Percentiles rank a stretch among this genome's conserved stretches.
Conservation (phyloP, 2,329 filamentous ascomycete species). For the Juglanconis sp. region DNA sequence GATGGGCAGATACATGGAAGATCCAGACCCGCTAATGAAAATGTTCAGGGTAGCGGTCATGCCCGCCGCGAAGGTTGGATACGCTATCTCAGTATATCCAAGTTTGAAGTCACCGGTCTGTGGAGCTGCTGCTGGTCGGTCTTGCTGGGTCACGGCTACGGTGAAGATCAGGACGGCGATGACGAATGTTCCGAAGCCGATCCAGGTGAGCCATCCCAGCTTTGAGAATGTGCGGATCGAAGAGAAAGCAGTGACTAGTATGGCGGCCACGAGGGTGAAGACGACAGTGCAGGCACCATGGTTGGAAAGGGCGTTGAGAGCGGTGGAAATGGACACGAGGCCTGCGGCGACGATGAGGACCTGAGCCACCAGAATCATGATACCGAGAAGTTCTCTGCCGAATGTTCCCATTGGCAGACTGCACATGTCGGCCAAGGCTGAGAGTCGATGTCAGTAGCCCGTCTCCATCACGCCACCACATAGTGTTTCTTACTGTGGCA, state of each 20-base stretch:
- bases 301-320: conserved; percentile 26
- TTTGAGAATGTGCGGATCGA: conserved; percentile 20
- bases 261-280: conserved; percentile 25
- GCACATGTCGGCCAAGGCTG: background rate
- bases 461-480: background rate
- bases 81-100: conserved; percentile 47
- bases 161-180: conserved; percentile 39
- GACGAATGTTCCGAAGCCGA: conserved; percentile 45
- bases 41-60: conserved; percentile 52
- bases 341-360: conserved; percentile 25
- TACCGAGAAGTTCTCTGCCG: background rate
- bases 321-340: conserved; percentile 21
- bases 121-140: conserved; percentile 55
- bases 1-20: conserved; percentile 51
- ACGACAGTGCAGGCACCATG: conserved; percentile 25
- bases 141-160: conserved; percentile 36
- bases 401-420: background rate
- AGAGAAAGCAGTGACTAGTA: conserved; percentile 23
- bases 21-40: conserved; percentile 52
- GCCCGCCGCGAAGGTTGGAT: conserved; percentile 52
- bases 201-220: conserved; percentile 35
- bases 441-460: background rate
- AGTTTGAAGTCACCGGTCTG: conserved; percentile 52
- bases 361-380: background rate
- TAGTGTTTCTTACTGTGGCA: background rate